Evolutionary conservation across 441 rosid genomes (phyloP), one percentile per base, ranked within the genome.

Genomic region (Macaranga tanarius): DNA sequence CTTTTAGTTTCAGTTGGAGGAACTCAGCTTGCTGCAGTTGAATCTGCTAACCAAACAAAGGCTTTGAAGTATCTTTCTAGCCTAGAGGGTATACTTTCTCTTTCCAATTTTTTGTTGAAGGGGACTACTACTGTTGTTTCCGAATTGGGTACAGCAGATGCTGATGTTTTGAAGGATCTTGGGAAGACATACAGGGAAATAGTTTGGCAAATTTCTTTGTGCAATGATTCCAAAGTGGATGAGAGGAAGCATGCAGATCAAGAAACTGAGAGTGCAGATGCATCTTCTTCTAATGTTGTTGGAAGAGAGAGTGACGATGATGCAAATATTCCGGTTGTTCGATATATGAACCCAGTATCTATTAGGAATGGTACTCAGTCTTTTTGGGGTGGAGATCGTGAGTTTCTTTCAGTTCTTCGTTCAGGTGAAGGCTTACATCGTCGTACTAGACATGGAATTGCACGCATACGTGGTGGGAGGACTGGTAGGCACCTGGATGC

Each of bases 401-500:
- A 93, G 61, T 88, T 85, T 77, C 80, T 91, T 67, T 89, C 99
- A 56, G 87, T 88, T 79, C 81, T 92, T 72, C 97, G 97, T 62
- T 82, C 97, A 68, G 88, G 89, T 64, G 97, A 90, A 77, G 85
- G 91, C 64, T 81, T 95, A 65, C 92, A 89, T 55, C 90, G 96
- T 66, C 98, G 94, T 76, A 86, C 84, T 78, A 92, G 94, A 66
- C 96, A 93, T 79, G 95, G 93, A 59, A 79, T 95, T 79, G 83
- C 98, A 48, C 98, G 95, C 31, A 73, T 90, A 77, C 87, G 97
- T 68, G 95, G 97, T 82, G 99, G 97, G 73, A 93, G 99, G 80
- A 81, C 89, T 77, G 85, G 92, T 73, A 85, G 98, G 56, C 97
- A 89, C 79, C 79, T 92, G 79, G 95, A 91, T 83, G 84, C 97